Base-by-base conservation (phyloP, 1,284 basidiomycete genomes). In the Sanguinoderma infundibulare region DNA sequence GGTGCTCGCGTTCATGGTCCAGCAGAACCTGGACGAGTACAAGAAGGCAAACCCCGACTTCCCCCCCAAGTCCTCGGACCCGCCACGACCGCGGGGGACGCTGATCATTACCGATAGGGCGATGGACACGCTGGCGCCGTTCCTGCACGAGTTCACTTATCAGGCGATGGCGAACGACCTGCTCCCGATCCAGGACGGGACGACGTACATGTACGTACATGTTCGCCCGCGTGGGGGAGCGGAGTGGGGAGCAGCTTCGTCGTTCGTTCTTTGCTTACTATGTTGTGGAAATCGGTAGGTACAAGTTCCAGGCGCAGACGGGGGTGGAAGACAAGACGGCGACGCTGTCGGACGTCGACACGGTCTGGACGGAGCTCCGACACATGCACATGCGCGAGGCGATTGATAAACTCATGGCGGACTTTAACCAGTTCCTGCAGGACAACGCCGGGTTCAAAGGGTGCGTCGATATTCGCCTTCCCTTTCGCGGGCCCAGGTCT, bases 331-430 rank as follows among this genome's bases (percentile, higher is more conserved):
- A 97, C 70, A 95, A 95, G 75, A 88, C 87, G 3, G 95, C 95
- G 2, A 83, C 83, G 1, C 80, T 99, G 34, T 87, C 89, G 20
- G 97, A 99, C 67, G 79, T 86, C 1, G 97, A 99, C 75, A 85
- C 85, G 49, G 91, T 98, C 3, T 99, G 96, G 96, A 90, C 89
- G 24, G 89, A 90, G 42, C 87, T 98, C 53, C 89, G 96, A 57
- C 98, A 99, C 75, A 87, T 98, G 84, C 97, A 99, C 77, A 98
- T 99, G 92, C 91, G 94, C 59, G 98, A 99, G 78, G 94, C 96
- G 3, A 97, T 98, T 70, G 95, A 98, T 79, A 96, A 95, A 75
- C 84, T 99, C 60, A 96, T 98, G 87, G 85, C 84, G 12, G 95
- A 98, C 77, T 98, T 99, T 78, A 95, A 95, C 74, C 87, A 90